phyloP scores from a whole-genome alignment of 495 filamentous ascomycete genomes.

The Lepraria neglecta region DNA sequence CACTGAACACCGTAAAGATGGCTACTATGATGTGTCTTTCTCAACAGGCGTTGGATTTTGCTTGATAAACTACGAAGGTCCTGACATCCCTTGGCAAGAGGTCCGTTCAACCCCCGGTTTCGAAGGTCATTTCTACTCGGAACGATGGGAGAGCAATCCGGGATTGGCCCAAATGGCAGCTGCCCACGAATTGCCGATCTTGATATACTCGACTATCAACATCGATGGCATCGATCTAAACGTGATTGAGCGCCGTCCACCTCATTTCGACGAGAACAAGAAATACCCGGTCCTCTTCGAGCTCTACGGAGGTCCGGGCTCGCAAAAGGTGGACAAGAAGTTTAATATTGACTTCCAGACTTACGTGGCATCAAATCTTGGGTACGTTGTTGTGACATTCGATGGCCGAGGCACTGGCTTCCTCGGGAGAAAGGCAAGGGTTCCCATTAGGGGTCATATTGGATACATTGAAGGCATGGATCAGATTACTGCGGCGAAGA shows the following conservation, averaged over 20 bases:
- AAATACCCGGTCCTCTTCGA: constrained; percentile 92
- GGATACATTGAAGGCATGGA: constrained; percentile 81
- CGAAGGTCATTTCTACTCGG: constrained; percentile 49
- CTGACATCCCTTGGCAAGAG: constrained; percentile 85
- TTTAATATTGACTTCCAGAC: constrained; percentile 87
- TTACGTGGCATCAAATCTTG: constrained; percentile 76
- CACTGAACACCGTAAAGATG: constrained; percentile 69
- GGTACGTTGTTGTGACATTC: constrained; percentile 94
- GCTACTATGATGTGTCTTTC: constrained; percentile 83
- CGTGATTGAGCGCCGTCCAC: constrained; percentile 81
- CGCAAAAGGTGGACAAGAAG: constrained; percentile 73
- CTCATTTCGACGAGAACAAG: constrained; percentile 79
- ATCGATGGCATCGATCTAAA: constrained; percentile 75
- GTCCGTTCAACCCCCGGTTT: constrained; percentile 77
- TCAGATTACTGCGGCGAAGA: constrained; percentile 85
- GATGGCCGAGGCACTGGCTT: constrained; percentile 91
- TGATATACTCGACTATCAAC: constrained; percentile 78
- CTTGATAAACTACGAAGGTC: constrained; percentile 74
- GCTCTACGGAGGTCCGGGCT: constrained; percentile 86
- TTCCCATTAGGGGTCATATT: constrained; percentile 73
- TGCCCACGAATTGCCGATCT: constrained; percentile 73
- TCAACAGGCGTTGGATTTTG: constrained; percentile 75
- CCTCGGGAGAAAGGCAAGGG: constrained; percentile 77
- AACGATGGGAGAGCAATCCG: constrained; percentile 70
- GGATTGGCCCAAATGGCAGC: constrained; percentile 60